Evolutionary conservation across 2,329 filamentous ascomycete genomes (phyloP), one percentile per base, ranked within the genome.

Genomic region (Arthrobotrys sinensis): DNA sequence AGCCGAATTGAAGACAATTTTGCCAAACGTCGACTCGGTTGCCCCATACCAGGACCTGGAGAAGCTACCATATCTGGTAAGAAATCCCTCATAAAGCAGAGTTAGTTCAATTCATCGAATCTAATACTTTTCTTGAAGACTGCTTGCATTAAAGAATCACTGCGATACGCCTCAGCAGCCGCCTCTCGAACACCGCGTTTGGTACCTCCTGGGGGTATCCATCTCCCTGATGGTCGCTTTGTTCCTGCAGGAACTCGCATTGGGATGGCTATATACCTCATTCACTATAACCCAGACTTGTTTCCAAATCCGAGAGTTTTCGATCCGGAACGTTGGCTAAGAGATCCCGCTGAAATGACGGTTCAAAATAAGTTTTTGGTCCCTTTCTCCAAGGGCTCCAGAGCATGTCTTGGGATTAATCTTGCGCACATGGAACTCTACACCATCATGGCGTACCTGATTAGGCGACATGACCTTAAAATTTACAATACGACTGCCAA

Each of bases 1-100:
- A 45, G 75, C 80, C 48, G 83, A 84, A 19, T 77, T 84, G 38
- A 53, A 79, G 11, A 57, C 40, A 11, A 81, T 81, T 19, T 78
- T 82, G 43, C 81, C 81, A 21, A 77, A 81, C 62, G 70, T 81
- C 10, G 40, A 80, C 21, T 60, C 73, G 1, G 65, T 80, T 36
- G 78, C 80, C 2, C 66, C 36, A 1, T 83, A 83, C 82, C 81
- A 79, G 3, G 75, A 83, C 21, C 80, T 86, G 5, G 83, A 87
- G 79, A 80, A 84, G 52, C 81, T 86, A 7, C 84, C 86, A 0
- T 87, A 86, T 75, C 77, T 84, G 34, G 40, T 83, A 65, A 80
- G 80, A 79, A 68, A 79, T 80, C 70, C 43, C 72, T 55, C 24
- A 34, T 38, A 36, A 36, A 11, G 10, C 21, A 8, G 19, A 50